These are phyloP conservation scores for Pleomassaria siparia DNA, from an alignment of 2,329 filamentous ascomycete species.

Conservation along the genomic window DNA sequence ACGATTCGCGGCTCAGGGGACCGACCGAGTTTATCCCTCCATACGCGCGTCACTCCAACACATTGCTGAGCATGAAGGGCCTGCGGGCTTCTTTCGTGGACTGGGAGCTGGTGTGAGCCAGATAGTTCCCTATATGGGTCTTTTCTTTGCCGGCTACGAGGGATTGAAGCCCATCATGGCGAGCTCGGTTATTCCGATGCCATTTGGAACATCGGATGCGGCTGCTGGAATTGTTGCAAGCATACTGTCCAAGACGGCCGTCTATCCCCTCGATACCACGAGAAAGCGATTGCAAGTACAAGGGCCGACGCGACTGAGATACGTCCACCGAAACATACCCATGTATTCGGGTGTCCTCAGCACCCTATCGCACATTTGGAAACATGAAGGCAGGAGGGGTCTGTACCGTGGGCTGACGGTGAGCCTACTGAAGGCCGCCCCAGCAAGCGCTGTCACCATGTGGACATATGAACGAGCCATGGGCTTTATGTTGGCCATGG, in stretches of 20 bases:
- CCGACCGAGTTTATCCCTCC: constrained; percentile 73
- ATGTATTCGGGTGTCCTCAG: constrained; percentile 69
- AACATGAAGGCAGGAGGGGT: constrained; percentile 73
- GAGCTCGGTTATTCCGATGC: constrained; percentile 58
- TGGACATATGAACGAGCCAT: constrained; percentile 89
- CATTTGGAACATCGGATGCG: constrained; percentile 78
- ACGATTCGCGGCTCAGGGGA: constrained; percentile 93
- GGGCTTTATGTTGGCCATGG: constrained; percentile 53
- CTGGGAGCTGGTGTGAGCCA: constrained; percentile 78
- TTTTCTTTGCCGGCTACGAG: constrained; percentile 93
- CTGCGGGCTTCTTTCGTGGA: constrained; percentile 82
- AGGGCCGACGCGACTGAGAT: constrained; percentile 76
- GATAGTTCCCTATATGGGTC: constrained; percentile 94
- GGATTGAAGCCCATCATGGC: constrained; percentile 55
- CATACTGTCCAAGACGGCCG: constrained; percentile 79
- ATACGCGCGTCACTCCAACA: constrained; percentile 68
- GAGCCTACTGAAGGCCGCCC: constrained; percentile 88
- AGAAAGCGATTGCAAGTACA: constrained; percentile 94
- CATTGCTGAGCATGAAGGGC: constrained; percentile 75
- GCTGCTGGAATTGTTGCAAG: constrained; percentile 79
- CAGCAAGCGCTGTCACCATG: constrained; percentile 88
- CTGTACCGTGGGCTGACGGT: constrained; percentile 87
- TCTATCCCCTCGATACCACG: constrained; percentile 92
- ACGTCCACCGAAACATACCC: constrained; percentile 86
- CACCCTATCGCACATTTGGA: constrained; percentile 69